Evolutionary conservation across 1,284 basidiomycete genomes (phyloP).

Genomic region (Puccinia novopanici): DNA sequence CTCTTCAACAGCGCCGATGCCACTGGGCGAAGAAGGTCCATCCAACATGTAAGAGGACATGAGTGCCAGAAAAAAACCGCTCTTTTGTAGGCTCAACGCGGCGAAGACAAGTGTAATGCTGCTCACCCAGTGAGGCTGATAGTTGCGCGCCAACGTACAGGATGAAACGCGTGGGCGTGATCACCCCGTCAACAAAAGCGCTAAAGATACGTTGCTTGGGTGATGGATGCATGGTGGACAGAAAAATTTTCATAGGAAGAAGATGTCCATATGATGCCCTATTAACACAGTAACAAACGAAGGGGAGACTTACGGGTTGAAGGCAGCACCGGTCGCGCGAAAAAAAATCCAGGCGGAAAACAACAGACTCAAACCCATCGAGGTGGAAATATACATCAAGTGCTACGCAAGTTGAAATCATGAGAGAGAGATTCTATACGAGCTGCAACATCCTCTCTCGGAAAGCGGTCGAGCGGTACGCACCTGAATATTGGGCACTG

Average conservation of each 20-base stretch:
- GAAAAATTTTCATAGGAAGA: not conserved
- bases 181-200: constrained; percentile 51
- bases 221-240: not conserved
- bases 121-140: constrained; percentile 37
- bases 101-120: not conserved
- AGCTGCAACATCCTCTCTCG: not conserved
- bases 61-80: not conserved
- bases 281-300: constrained; percentile 62
- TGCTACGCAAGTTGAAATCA: constrained; percentile 36
- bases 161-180: constrained; percentile 51
- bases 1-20: constrained; percentile 29
- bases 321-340: constrained; percentile 68
- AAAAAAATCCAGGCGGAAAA: constrained; percentile 74
- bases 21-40: not conserved
- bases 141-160: constrained; percentile 52
- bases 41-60: not conserved
- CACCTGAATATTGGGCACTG: constrained; percentile 14
- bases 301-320: constrained; percentile 55
- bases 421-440: not conserved
- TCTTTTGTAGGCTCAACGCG: too few relatives aligned
- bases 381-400: constrained; percentile 67
- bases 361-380: constrained; percentile 70
- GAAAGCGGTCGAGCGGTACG: not conserved
- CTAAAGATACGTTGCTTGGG: constrained; percentile 49
- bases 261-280: too few relatives aligned